Evolutionary conservation across 1,139 yeast genomes (phyloP), one percentile per base, ranked within the genome.

Genomic region (Pichia sp.): DNA sequence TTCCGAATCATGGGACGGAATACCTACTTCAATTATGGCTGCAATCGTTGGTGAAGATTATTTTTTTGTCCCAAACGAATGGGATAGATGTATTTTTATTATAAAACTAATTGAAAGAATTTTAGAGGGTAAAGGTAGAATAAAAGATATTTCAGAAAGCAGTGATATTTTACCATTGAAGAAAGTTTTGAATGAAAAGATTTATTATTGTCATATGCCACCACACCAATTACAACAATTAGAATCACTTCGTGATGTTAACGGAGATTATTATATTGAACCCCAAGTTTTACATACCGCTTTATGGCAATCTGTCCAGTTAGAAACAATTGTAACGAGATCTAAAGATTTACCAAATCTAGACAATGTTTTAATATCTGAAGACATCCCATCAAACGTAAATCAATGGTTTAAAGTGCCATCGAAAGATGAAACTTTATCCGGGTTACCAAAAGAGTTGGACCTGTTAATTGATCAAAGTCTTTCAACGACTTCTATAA

Each of bases 11-110:
- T 76, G 82, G 81, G 73, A 70, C 51, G 72, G 67, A 0, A 67
- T 78, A n/a, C 80, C 81, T 0, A 63, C 63, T 1, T 59, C 67
- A 2, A 63, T 77, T 13, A 68, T 76, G 22, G 70, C 74, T 0
- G 74, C 73, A 29, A 74, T 76, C 6, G 68, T 77, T 7, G 73
- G 75, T 0, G 67, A 73, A 22, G 81, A 79, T 56, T 75, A 73
- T 18, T 78, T 79, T 55, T 78, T 73, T 60, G 77, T 77, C 6
- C 77, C 78, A 1, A 70, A 72, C 2, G 83, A 79, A 60, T 76
- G 79, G 78, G 80, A 76, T 46, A 64, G 83, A 48, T 75, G 79
- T 45, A 57, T 73, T 22, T 76, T 77, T 56, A 67, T 73, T 7
- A 69, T 74, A 50, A 70, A 67, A 49, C 56, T 74, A 38, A 64